Evolutionary conservation across 805 yeast species (phyloP), one percentile per base, ranked within the genome.

Genomic region (Metschnikowia cerradonensis): DNA sequence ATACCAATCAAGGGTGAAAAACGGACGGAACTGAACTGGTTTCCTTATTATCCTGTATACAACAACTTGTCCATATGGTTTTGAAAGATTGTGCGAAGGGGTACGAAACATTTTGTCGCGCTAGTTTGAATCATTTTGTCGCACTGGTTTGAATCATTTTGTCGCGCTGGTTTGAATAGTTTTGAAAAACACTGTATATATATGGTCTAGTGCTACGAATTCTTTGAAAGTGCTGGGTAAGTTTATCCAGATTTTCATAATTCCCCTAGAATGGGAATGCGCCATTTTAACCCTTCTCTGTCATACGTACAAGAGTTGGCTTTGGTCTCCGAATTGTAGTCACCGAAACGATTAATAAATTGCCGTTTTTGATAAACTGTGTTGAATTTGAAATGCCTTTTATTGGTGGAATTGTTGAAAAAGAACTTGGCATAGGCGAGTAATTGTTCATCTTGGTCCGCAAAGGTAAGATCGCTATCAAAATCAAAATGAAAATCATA

Each of bases 291-390:
- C 0, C 77, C 77, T 33, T 62, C 60, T 34, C 45, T 53, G 52
- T 73, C 78, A 48, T 73, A 73, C 2, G 50, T 17, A 53, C 77
- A 73, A 5, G 48, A 41, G 36, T 52, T 6, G 31, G 36, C 54
- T n/a, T 39, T 42, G 11, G 44, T 41, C 8, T 49, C 56, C 2
- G 42, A 45, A 63, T 69, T 71, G 50, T 67, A 73, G 50, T 71
- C 73, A 6, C 77, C 77, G 58, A 65, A 73, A 45, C 71, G 52
- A 53, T 72, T 72, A 23, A 72, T 66, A 49, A 73, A 73, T 53
- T 72, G 77, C 10, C 76, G 61, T 41, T 68, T 61, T 55, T 73
- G 77, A 47, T 71, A 71, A 3, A 72, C 60, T 2, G 78, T 73
- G 38, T 67, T 68, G 54, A 73, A 73, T 51, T 72, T 71, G 56